Evolutionary conservation across 257 asterid genomes (phyloP).

Genomic region (Handroanthus guayacan): DNA sequence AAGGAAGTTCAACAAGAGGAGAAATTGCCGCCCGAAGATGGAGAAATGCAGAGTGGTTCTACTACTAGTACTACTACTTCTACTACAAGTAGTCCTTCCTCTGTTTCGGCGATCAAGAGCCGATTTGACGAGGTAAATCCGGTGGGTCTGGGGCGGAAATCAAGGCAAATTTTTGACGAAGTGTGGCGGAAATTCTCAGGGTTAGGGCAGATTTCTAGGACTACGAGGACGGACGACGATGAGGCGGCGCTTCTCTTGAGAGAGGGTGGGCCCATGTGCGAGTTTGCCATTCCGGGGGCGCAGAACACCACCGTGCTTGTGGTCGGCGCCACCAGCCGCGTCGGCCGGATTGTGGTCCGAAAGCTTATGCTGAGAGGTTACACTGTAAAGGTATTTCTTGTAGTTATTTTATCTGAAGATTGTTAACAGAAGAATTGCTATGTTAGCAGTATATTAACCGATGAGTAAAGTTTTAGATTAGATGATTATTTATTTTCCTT

Average conservation of each 20-base stretch:
- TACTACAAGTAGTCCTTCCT: conserved; percentile 38
- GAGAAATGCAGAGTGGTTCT: conserved; percentile 29
- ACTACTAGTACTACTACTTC: conserved; percentile 21
- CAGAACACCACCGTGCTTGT: conserved; percentile 96
- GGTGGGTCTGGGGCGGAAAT: conserved; percentile 88
- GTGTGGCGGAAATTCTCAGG: conserved; percentile 97
- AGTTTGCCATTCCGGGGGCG: conserved; percentile 92
- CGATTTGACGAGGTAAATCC: conserved; percentile 90
- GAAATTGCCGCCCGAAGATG: conserved; percentile 36
- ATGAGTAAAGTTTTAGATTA: not conserved
- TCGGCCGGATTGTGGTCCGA: conserved; percentile 89
- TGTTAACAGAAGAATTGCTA: not conserved
- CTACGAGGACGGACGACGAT: conserved; percentile 66
- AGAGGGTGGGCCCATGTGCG: conserved; percentile 97
- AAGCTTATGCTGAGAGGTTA: conserved; percentile 98
- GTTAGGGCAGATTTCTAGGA: conserved; percentile 92
- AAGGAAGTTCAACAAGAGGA: conserved; percentile 41
- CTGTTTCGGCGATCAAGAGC: conserved; percentile 67
- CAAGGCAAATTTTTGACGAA: conserved; percentile 90
- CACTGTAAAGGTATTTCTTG: conserved; percentile 75
- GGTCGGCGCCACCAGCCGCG: conserved; percentile 98
- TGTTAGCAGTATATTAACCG: not conserved
- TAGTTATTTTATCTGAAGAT: not conserved
- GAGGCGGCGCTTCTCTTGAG: conserved; percentile 66
- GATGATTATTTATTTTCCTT: not conserved